Conservation (phyloP, 192 early-diverging fungal species). For the Chytriomyces sp. region DNA sequence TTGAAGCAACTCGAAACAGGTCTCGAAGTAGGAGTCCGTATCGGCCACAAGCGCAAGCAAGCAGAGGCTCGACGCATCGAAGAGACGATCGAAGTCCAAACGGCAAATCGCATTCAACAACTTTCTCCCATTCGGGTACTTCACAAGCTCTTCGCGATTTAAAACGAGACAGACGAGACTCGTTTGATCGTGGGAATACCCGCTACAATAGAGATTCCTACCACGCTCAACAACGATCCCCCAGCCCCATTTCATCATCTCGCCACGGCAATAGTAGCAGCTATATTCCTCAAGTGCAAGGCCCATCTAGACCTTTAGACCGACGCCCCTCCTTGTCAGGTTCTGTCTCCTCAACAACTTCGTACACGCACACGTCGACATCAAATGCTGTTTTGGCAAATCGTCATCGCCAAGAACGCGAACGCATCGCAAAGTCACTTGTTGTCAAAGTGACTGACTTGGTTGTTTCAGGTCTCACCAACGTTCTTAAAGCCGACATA, state of each 20-base stretch:
- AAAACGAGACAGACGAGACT: background rate
- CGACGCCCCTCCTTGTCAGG: background rate
- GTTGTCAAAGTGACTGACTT: slow-evolving; percentile 8
- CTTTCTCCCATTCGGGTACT: background rate
- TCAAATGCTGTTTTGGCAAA: background rate
- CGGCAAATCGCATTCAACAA: background rate
- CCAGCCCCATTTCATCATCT: background rate
- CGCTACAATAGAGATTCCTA: background rate
- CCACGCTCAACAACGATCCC: background rate
- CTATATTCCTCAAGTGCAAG: background rate
- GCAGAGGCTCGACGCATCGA: background rate
- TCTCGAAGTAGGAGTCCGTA: background rate
- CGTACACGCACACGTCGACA: too few species aligned
- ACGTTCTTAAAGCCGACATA: slow-evolving; percentile 24
- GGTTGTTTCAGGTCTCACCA: slow-evolving; percentile 5
- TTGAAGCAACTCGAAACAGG: background rate
- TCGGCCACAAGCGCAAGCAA: background rate
- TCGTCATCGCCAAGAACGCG: background rate
- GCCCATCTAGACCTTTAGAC: background rate
- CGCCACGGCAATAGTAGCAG: background rate
- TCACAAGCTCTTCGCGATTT: background rate
- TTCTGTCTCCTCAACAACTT: background rate
- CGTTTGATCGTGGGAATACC: background rate
- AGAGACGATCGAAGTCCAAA: background rate
- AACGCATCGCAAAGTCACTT: background rate